Conservation (phyloP, 2,329 filamentous ascomycete species). For the Alternaria hordeiaustralica region DNA sequence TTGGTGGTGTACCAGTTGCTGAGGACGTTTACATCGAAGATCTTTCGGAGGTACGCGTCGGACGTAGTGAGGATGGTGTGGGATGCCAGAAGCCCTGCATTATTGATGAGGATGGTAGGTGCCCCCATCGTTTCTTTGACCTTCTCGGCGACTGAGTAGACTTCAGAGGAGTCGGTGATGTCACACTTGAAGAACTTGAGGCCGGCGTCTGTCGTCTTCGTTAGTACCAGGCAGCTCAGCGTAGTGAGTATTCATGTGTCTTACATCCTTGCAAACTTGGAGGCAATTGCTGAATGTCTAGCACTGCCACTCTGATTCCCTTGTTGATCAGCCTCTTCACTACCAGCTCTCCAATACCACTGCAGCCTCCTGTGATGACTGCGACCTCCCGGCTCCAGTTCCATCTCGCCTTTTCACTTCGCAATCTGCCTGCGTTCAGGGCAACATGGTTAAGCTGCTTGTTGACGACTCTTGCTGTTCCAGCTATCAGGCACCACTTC, state of each 20-base stretch:
- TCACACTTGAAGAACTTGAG: slow-evolving; percentile 45
- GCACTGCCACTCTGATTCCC: slow-evolving; percentile 41
- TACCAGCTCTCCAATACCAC: slow-evolving; percentile 44
- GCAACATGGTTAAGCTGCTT: slow-evolving; percentile 39
- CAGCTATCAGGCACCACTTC: slow-evolving; percentile 41
- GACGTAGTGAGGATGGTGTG: slow-evolving; percentile 44
- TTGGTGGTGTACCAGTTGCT: slow-evolving; percentile 45
- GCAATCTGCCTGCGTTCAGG: slow-evolving; percentile 49
- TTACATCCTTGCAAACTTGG: slow-evolving; percentile 35
- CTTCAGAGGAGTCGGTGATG: slow-evolving; percentile 37
- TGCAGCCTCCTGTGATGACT: slow-evolving; percentile 47
- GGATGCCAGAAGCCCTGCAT: slow-evolving; percentile 40
- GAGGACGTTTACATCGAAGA: slow-evolving; percentile 48
- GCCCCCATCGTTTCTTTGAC: slow-evolving; percentile 32
- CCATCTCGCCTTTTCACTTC: slow-evolving; percentile 45
- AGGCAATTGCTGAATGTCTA: slow-evolving; percentile 44
- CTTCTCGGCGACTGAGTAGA: slow-evolving; percentile 32
- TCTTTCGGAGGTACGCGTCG: slow-evolving; percentile 39
- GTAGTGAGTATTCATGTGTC: neutral
- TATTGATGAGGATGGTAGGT: slow-evolving; percentile 47
- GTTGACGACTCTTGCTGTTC: slow-evolving; percentile 39
- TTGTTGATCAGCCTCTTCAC: slow-evolving; percentile 35
- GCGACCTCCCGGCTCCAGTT: slow-evolving; percentile 42
- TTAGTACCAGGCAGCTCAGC: neutral
- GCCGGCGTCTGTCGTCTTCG: slow-evolving; percentile 28